Conservation (phyloP, 352 stramenopile genomes). For the Phytophthora aleatoria region DNA sequence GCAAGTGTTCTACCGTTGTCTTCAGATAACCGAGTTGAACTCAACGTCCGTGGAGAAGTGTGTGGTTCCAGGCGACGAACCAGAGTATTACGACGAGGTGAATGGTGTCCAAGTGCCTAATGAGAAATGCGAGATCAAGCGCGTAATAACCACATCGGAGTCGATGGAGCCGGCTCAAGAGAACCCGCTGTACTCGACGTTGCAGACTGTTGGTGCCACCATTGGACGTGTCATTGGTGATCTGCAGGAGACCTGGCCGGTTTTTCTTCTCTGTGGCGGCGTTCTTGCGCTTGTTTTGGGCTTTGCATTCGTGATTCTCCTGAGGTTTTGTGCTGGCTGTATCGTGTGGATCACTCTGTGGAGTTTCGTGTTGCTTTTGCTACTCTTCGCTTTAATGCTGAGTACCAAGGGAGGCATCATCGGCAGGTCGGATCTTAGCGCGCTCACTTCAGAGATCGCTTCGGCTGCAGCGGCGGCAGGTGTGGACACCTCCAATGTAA, state of each 20-base stretch:
- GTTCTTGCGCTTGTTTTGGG: slow-evolving; percentile 57
- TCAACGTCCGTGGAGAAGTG: slow-evolving; percentile 70
- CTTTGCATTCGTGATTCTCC: slow-evolving; percentile 70
- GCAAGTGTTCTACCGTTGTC: slow-evolving; percentile 79
- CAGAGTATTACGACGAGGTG: slow-evolving; percentile 70
- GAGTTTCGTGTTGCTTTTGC: slow-evolving; percentile 64
- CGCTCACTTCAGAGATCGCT: slow-evolving; percentile 45
- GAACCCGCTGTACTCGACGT: slow-evolving; percentile 76
- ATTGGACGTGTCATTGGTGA: slow-evolving; percentile 73
- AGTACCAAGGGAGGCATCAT: slow-evolving; percentile 81
- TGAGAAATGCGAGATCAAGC: slow-evolving; percentile 77
- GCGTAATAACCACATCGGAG: slow-evolving; percentile 58
- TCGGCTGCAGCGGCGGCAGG: slow-evolving; percentile 46
- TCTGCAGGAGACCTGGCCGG: slow-evolving; percentile 58
- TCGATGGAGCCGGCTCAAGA: slow-evolving; percentile 58
- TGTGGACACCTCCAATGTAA: slow-evolving; percentile 30
- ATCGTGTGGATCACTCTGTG: slow-evolving; percentile 80
- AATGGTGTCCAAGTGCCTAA: slow-evolving; percentile 58
- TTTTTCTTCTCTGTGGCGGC: slow-evolving; percentile 57
- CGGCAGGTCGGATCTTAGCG: slow-evolving; percentile 43
- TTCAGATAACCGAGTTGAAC: slow-evolving; percentile 69
- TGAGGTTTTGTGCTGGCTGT: slow-evolving; percentile 74
- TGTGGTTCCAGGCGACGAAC: slow-evolving; percentile 63
- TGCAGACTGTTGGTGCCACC: slow-evolving; percentile 56
- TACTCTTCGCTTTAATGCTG: slow-evolving; percentile 76